phyloP scores from a whole-genome alignment of 352 stramenopile genomes.

The Pythium rhizo-oryzae region DNA sequence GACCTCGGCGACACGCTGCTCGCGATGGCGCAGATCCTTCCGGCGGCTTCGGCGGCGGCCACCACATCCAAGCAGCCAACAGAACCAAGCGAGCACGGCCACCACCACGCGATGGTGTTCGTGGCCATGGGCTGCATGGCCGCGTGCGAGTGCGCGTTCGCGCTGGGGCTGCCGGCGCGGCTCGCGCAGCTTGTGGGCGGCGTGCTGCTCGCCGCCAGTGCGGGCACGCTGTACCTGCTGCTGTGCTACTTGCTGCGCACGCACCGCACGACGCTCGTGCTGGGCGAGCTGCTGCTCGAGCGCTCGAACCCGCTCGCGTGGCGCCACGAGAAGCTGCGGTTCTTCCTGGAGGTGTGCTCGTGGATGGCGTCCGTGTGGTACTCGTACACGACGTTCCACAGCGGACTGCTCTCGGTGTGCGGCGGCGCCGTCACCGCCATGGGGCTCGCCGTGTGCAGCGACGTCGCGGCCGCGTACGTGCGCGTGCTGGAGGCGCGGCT shows the following conservation, averaged over 20 bases:
- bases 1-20: conserved; percentile 67
- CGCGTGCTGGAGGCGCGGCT: conserved; percentile 52
- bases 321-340: conserved; percentile 50
- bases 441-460: conserved; percentile 50
- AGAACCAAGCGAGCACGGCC: not conserved
- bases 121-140: conserved; percentile 36
- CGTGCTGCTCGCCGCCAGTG: conserved; percentile 52
- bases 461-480: conserved; percentile 61
- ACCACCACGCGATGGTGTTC: conserved; percentile 34
- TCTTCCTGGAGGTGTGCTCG: conserved; percentile 71
- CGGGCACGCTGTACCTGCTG: conserved; percentile 51
- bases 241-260: conserved; percentile 47
- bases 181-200: conserved; percentile 53
- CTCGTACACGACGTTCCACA: conserved; percentile 65
- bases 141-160: conserved; percentile 35
- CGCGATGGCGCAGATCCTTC: conserved; percentile 35
- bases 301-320: conserved; percentile 57
- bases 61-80: not conserved
- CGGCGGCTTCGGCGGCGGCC: not conserved
- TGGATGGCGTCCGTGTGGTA: conserved; percentile 76
- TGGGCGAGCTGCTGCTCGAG: conserved; percentile 54
- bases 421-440: conserved; percentile 44
- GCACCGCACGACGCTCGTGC: conserved; percentile 21
- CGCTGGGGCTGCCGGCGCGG: conserved; percentile 37
- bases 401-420: conserved; percentile 44